Base-by-base conservation (phyloP, 371 early-diverging fungal species). In the Dinochytrium kinnereticum region DNA sequence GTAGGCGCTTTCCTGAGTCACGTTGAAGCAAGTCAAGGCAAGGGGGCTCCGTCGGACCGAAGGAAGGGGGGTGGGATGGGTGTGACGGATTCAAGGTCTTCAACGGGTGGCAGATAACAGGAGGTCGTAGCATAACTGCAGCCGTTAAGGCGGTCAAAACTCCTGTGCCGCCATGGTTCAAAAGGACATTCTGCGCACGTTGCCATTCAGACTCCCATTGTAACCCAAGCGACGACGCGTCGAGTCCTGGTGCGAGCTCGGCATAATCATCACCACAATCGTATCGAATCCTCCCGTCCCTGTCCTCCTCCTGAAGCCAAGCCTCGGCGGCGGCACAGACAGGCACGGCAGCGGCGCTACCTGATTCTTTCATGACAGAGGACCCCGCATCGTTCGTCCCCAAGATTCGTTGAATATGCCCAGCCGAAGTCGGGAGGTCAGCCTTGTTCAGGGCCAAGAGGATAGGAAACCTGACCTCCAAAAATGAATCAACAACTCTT, bases 401-500 rank as follows among this genome's bases (percentile, higher is more conserved):
- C 30, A 24, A 31, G 21, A 72, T 36, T 21, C 76, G 37, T 50
- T 5, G 33, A 30, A 76, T 55, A 51, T 72, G 71, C 2, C 26
- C 64, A 0, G 31, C 72, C 1, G 76, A 44, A 2, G 69, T 34
- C 30, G 91, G 87, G 73, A 91, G 82, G 69, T 93, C 94, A 30
- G 92, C 91, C 73, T 93, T 93, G 81, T 93, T 93, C 59, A 93
- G 78, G 3, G 93, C 88, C 34, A 93, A 83, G 40, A 93, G 75
- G 1, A 92, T 93, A 2, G 94, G 94, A 70, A 93, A 93, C 21
- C 93, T 85, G 64, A 81, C 86, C 36, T 91, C 89, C 77, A 93
- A 72, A 75, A 93, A 93, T 30, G 74, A 81, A 26, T 84, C 81
- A 3, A 93, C 92, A 33, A 90, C 79, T 38, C 75, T 78, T 31